Evolutionary conservation across 2,329 filamentous ascomycete genomes (phyloP).

Genomic region (Ilyonectria destructans): DNA sequence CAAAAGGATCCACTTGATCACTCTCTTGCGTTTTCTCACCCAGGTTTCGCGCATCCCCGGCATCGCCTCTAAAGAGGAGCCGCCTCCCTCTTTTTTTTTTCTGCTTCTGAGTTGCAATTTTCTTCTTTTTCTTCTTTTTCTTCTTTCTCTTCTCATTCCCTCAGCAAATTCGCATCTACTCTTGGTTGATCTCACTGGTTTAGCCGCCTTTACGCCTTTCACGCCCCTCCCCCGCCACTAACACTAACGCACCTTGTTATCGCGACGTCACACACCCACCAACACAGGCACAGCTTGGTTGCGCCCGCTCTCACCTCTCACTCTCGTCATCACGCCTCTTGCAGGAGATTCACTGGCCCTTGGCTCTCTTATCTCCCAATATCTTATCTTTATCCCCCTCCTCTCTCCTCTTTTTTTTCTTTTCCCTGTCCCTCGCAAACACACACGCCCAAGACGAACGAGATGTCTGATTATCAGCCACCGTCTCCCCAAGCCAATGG

Average conservation of each 20-base stretch:
- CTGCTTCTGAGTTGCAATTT: constrained; percentile 19
- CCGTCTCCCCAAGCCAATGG: constrained; percentile 23
- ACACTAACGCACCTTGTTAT: constrained; percentile 24
- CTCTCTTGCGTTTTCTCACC: constrained; percentile 39
- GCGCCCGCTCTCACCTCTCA: constrained; percentile 23
- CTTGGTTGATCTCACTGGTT: not conserved
- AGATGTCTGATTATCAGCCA: constrained; percentile 28
- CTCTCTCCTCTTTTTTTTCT: not conserved
- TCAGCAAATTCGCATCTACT: not conserved
- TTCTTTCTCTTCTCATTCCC: constrained; percentile 1
- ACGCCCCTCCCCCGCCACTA: constrained; percentile 11
- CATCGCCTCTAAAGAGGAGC: constrained; percentile 29
- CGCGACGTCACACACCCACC: constrained; percentile 22
- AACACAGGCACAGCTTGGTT: constrained; percentile 8
- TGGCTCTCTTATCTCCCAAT: constrained; percentile 10
- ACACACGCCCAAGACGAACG: not conserved
- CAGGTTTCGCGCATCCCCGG: constrained; percentile 40
- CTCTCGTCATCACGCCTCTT: constrained; percentile 1
- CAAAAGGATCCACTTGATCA: constrained; percentile 50
- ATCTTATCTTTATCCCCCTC: constrained; percentile 24
- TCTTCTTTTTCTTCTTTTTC: constrained; percentile 28
- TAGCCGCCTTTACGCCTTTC: not conserved
- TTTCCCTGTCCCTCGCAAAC: constrained; percentile 2
- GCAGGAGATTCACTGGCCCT: not conserved
- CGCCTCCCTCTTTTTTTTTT: constrained; percentile 29